Base-by-base conservation (phyloP, 2,329 filamentous ascomycete genomes). In the Aspergillus hortae region DNA sequence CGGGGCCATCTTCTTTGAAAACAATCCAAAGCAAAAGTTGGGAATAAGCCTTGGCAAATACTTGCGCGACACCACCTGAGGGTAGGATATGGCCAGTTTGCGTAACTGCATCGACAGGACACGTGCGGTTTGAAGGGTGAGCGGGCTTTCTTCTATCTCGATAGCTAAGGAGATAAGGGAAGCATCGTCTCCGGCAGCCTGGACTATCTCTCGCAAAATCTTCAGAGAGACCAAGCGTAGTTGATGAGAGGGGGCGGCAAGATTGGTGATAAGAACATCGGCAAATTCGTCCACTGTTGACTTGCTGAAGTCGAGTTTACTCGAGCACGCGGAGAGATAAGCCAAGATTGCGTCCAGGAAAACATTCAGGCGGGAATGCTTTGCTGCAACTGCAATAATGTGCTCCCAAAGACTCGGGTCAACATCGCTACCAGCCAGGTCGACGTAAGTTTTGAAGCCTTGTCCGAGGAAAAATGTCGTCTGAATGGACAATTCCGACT, bases 31-130 rank as follows among this genome's bases (percentile, higher is more conserved):
- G 61, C 90, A 85, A 63, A 92, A 97, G 0, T 83, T 80, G 0
- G 92, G 89, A 27, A 97, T 80, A 6, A 90, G 84, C 61, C 82
- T 80, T 53, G 82, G 78, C 57, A 95, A 74, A 83, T 87, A 89
- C 1, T 81, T 81, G 35, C 82, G 78, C 2, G 81, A 74, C 38
- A 77, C 74, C 9, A 86, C 66, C 21, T 80, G 76, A 5, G 80
- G 72, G 66, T 94, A 95, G 17, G 78, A 67, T 14, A 79, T 73
- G 2, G 80, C 86, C 41, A 96, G 79, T 63, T 90, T 91, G 44
- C 92, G 87, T 49, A 96, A 81, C 56, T 92, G 85, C 82, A 96
- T 95, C 2, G 89, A 87, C 32, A 96, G 83, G 15, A 84, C 83
- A 51, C 94, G 83, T 46, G 85, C 82, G 46, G 87, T 90, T 51